Base-by-base conservation (phyloP, 371 early-diverging fungal species). In the Mucor piriformis region DNA sequence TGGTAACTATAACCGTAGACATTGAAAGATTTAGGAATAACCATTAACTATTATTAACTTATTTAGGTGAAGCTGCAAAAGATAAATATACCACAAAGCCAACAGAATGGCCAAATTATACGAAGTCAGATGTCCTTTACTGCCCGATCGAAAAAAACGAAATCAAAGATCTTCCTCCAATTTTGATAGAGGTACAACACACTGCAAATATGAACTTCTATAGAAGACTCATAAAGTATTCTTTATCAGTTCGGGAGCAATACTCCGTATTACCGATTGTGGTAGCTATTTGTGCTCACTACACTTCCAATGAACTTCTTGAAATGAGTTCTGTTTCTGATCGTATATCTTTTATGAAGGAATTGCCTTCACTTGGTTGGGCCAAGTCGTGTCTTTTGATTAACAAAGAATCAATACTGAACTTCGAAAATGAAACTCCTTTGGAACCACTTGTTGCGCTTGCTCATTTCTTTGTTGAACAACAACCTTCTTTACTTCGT, bases 381-480 rank as follows among this genome's bases (percentile, higher is more conserved):
- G 47, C 55, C 24, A 53, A 56, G 44, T 29, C 59, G 16, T 64
- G 59, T 43, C 51, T 50, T 48, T 46, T 59, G 46, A 40, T 59
- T 16, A 64, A 59, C 43, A 50, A 40, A 34, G 32, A 55, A 50
- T 33, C 59, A 15, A 64, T 64, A 37, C n/a, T 44, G 21, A 38
- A 50, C 33, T 21, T 59, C 37, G 21, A 54, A 46, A 21, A 59
- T 29, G 33, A 40, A 42, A 55, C 27, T 29, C 50, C 59, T 59
- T 50, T 64, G 34, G 40, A 59, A 34, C 44, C 59, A 21, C 13
- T 55, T 32, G 65, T 64, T 55, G 65, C 59, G 10, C 52, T 59
- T 43, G 59, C 52, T 20, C 65, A 59, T 51, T 59, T 64, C 50
- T 48, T 64, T 54, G 44, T 44, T 23, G 44, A 23, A 44, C 24